Percentiles rank a stretch among this genome's conserved stretches.
phyloP scores from a whole-genome alignment of 495 filamentous ascomycete species.

The Mytilinidion resinicola region DNA sequence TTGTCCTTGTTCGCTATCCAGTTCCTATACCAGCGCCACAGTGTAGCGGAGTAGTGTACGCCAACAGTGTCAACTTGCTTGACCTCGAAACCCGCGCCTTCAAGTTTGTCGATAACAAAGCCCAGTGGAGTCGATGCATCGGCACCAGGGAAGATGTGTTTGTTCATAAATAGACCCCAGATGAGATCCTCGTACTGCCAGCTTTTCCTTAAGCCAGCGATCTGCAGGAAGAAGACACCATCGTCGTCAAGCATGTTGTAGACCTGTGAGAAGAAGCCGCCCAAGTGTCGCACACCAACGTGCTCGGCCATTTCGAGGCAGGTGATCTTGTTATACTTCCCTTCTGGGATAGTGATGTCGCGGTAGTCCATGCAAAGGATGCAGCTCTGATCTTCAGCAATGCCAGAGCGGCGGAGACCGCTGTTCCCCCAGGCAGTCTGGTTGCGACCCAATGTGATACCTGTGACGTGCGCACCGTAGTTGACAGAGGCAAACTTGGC shows the following conservation, averaged over 20 bases:
- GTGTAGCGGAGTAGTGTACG: constrained; percentile 93
- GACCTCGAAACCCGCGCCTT: constrained; percentile 71
- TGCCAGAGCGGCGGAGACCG: constrained; percentile 61
- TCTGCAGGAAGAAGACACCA: constrained; percentile 76
- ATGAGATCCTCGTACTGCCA: constrained; percentile 89
- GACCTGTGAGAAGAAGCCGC: constrained; percentile 61
- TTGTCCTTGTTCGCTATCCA: constrained; percentile 96
- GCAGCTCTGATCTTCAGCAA: constrained; percentile 63
- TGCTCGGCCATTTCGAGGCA: constrained; percentile 90
- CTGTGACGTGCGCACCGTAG: constrained; percentile 71
- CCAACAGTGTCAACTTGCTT: constrained; percentile 79
- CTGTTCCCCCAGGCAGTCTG: constrained; percentile 79
- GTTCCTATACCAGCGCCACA: constrained; percentile 99
- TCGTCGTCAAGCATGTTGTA: constrained; percentile 86
- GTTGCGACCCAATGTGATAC: constrained; percentile 75
- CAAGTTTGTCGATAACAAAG: constrained; percentile 61
- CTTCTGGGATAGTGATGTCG: constrained; percentile 64
- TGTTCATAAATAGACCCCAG: constrained; percentile 90
- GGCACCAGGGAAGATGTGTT: constrained; percentile 84
- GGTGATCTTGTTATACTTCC: constrained; percentile 76
- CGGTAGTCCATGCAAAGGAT: constrained; percentile 82
- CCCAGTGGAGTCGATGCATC: constrained; percentile 78
- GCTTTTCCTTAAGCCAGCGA: constrained; percentile 69
- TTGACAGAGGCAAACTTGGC: constrained; percentile 71
- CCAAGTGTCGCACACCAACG: constrained; percentile 72